Base-by-base conservation (phyloP, 495 filamentous ascomycete genomes). In the Tetracladium marchalianum region DNA sequence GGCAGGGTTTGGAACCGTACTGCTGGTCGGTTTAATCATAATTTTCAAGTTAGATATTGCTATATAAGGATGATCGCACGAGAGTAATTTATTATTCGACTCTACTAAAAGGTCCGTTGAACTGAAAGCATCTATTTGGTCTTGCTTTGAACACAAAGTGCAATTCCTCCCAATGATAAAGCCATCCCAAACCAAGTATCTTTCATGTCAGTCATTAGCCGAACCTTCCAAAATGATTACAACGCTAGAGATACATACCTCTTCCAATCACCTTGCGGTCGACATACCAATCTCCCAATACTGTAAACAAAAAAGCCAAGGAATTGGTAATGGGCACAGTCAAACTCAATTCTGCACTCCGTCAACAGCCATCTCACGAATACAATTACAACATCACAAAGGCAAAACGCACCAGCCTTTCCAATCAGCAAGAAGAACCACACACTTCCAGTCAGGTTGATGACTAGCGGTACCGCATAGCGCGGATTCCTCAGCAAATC, bases 381-480 rank as follows among this genome's bases (percentile, higher is more conserved):
- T 41, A 19, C 11, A 10, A 7, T 12, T 15, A 16, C 18, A 38
- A 36, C 7, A 32, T 44, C 7, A 34, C 7, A 39, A 51, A 49
- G 48, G 32, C 49, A 44, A 46, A 27, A 76, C 81, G 51, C 65
- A 92, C 88, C 87, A 53, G 90, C 87, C 63, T 89, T 76, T 44
- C 92, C 92, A 69, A 98, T 86, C 50, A 98, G 67, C 54, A 96
- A 62, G 58, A 98, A 98, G 57, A 98, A 98, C 92, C 92, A 98
- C 50, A 98, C 73, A 57, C 87, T 94, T 47, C 92, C 92, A 31
- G 92, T 95, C 54, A 96, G 63, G 58, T 98, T 98, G 22, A 95
- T 69, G 41, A 95, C 65, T 55, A 98, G 60, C 19, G 90, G 90
- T 32, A 94, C 59, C 10, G 87, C 83, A 63, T 98, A 98, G 19